A percentile compares a stretch with the other conserved stretches of the same genome.
phyloP scores from a whole-genome alignment of 2,329 filamentous ascomycete species.

The Aspergillus sp. region DNA sequence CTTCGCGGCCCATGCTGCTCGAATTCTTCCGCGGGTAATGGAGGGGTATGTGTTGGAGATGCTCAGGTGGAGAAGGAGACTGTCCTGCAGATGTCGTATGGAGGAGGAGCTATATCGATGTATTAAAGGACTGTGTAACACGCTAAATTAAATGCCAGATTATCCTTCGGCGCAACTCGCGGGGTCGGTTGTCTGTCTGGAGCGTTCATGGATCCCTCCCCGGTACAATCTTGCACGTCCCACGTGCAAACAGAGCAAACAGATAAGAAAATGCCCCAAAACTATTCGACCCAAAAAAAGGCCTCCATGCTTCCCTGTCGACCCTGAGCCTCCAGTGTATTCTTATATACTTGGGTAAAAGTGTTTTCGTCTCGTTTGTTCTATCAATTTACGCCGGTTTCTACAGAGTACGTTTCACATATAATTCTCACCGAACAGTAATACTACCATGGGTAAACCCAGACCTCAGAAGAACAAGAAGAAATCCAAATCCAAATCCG shows the following conservation, averaged over 20 bases:
- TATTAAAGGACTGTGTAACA: background rate
- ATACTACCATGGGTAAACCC: conserved; percentile 50
- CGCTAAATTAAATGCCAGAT: background rate
- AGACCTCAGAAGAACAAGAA: conserved; percentile 47
- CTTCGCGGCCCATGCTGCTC: conserved; percentile 60
- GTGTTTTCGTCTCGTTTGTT: conserved; percentile 1
- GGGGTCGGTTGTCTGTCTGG: background rate
- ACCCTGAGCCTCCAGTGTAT: conserved; percentile 3
- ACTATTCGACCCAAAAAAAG: conserved; percentile 21
- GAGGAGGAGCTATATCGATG: background rate
- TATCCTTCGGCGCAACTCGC: background rate
- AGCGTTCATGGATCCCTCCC: background rate
- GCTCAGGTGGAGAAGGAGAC: background rate
- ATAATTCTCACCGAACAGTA: conserved; percentile 4
- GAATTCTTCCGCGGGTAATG: conserved; percentile 24
- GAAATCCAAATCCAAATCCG: conserved; percentile 42
- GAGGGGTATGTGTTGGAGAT: conserved; percentile 24
- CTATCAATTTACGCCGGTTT: background rate
- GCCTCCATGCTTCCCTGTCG: conserved; percentile 13
- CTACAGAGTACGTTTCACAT: conserved; percentile 10
- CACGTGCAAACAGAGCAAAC: conserved; percentile 43
- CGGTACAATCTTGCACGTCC: conserved; percentile 26
- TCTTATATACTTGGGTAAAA: background rate
- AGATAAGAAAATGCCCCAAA: conserved; percentile 29
- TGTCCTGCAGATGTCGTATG: background rate